These are phyloP conservation scores for Leccinellum rugosiceps DNA, from an alignment of 768 basidiomycete species.

Conservation along the genomic window DNA sequence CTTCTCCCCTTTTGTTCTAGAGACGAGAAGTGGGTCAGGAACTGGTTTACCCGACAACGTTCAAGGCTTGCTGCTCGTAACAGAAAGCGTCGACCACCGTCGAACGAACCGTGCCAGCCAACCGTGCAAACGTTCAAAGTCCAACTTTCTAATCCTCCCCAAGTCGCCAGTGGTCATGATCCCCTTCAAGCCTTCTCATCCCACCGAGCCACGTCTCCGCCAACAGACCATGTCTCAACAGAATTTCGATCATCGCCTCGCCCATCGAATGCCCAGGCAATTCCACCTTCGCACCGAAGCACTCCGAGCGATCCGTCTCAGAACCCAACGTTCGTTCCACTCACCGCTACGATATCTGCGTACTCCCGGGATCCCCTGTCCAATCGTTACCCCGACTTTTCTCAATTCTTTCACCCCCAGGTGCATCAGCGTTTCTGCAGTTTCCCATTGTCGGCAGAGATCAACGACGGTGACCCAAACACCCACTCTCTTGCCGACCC, in stretches of 20 bases:
- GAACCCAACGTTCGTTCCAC: not conserved
- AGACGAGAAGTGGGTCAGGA: conserved; percentile 29
- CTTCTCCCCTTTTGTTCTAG: conserved; percentile 7
- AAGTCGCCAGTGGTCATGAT: not conserved
- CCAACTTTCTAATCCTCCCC: not conserved
- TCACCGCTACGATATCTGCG: conserved; percentile 1
- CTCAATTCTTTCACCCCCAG: conserved; percentile 26
- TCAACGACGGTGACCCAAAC: not conserved
- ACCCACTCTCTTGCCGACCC: not conserved
- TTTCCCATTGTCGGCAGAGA: not conserved
- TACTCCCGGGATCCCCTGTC: conserved; percentile 32
- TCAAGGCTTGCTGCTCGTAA: conserved; percentile 15
- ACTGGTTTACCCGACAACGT: conserved; percentile 31
- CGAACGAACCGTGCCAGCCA: not conserved
- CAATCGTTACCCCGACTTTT: conserved; percentile 33
- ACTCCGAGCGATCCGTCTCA: not conserved
- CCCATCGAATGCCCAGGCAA: not conserved
- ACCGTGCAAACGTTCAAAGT: conserved; percentile 16
- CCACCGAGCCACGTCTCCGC: not conserved
- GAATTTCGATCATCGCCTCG: not conserved
- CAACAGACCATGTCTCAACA: not conserved
- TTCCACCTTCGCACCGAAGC: not conserved
- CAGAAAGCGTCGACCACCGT: conserved; percentile 1
- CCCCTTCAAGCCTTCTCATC: not conserved
- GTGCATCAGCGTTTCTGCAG: conserved; percentile 9